A percentile compares a stretch with the other conserved stretches of the same genome.
Evolutionary conservation across 139 green algal species (phyloP).

Genomic region (Chlorella ohadii): DNA sequence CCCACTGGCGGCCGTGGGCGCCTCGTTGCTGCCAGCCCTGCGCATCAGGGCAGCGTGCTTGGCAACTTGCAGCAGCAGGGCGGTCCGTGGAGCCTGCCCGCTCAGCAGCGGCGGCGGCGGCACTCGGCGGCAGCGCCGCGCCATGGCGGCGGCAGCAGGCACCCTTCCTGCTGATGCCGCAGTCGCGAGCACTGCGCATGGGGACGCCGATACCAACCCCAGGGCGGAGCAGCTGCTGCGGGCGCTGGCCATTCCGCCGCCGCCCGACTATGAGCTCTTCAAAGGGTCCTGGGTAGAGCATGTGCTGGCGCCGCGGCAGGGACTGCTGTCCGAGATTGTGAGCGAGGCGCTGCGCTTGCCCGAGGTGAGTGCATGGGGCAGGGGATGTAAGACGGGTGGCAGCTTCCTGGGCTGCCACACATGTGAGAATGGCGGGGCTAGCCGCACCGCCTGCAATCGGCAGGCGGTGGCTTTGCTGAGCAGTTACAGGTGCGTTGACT

Average conservation of each 20-base stretch:
- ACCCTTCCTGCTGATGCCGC: not conserved
- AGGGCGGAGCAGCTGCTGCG: not conserved
- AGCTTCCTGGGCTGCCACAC: no score
- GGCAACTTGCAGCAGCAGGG: not conserved
- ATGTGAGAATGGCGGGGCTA: no score
- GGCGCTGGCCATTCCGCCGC: constrained; percentile 15
- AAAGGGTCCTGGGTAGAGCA: constrained; percentile 38
- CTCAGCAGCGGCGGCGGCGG: not conserved
- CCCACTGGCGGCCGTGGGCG: not conserved
- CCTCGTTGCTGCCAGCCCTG: not conserved
- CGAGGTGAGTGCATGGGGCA: constrained; percentile 12
- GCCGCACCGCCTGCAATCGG: no score
- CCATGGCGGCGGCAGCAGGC: not conserved
- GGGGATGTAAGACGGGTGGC: no score
- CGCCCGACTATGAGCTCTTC: not conserved
- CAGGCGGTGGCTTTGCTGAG: no score
- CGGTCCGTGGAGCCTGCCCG: not conserved
- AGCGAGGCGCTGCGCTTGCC: constrained; percentile 23
- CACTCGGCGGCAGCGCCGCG: not conserved
- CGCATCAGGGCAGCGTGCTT: not conserved
- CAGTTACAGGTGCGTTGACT: no score
- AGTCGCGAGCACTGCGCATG: not conserved
- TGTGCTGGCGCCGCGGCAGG: constrained; percentile 22
- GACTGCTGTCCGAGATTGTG: constrained; percentile 21
- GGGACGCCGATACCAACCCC: not conserved